Conservation (phyloP, 345 rosid species). For the Cardiospermum halicacabum region DNA sequence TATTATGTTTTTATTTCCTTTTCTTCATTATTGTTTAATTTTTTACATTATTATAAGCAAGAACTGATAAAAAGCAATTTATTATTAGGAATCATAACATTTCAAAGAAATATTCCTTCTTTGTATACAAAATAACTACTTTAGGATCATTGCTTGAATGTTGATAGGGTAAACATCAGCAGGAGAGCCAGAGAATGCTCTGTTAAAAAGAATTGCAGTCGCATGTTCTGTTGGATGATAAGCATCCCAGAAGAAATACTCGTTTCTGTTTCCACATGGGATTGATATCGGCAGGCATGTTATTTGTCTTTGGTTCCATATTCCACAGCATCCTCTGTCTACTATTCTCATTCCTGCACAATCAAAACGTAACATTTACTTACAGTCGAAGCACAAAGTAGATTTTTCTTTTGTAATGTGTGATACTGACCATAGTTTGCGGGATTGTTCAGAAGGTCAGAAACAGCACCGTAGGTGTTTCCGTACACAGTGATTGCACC, state of each 20-base stretch:
- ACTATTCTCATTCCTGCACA: constrained; percentile 60
- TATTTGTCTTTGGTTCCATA: constrained; percentile 59
- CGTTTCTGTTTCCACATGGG: constrained; percentile 55
- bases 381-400: neutral
- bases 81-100: too few species aligned
- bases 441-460: constrained; percentile 70
- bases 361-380: too few species aligned
- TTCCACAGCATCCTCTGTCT: constrained; percentile 77
- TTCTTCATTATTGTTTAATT: too few species aligned
- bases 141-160: constrained; percentile 60
- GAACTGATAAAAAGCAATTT: too few species aligned
- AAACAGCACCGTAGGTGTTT: constrained; percentile 53
- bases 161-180: constrained; percentile 65
- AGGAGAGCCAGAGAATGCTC: constrained; percentile 64
- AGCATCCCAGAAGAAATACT: constrained; percentile 85
- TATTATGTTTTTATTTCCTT: too few species aligned
- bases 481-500: constrained; percentile 54
- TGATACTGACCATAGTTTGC: constrained; percentile 45
- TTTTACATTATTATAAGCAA: too few species aligned
- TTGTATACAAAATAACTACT: constrained; percentile 17
- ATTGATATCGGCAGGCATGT: constrained; percentile 59
- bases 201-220: constrained; percentile 42
- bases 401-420: too few species aligned
- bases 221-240: constrained; percentile 88
- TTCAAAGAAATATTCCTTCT: too few species aligned